Evolutionary conservation across 2,329 filamentous ascomycete genomes (phyloP), one percentile per base, ranked within the genome.

Genomic region (Cladophialophora chaetospira): DNA sequence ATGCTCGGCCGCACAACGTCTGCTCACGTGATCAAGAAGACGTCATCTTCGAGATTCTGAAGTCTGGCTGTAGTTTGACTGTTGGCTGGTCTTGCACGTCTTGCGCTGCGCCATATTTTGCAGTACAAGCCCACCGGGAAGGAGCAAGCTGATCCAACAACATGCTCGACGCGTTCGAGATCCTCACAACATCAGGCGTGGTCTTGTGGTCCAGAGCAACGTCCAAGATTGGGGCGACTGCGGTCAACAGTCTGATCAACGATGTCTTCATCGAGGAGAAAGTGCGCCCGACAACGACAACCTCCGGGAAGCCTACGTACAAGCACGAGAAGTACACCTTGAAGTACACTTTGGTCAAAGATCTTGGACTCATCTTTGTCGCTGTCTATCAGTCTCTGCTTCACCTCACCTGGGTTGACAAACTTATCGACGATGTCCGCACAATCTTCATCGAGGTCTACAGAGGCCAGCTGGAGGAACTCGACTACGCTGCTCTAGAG

Each of bases 261-360:
- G 91, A 97, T 74, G 90, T 97, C 70, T 97, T 99, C 72, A 97
- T 99, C 70, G 94, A 99, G 76, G 93, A 97, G 78, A 92, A 89
- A 73, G 82, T 83, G 58, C 81, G 85, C 56, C 74, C 78, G 15
- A 76, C 75, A 28, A 80, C 80, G 48, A 79, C 82, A 51, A 75
- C 79, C 47, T 83, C 85, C 5, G 81, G 85, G 11, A 90, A 90
- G 65, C 84, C 89, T 13, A 81, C 87, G 0, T 99, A 94, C 77
- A 90, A 85, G 73, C 88, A 89, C 69, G 94, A 97, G 66, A 91
- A 95, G 65, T 95, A 97, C 71, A 97, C 91, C 0, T 73, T 99
- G 65, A 95, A 94, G 76, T 99, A 93, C 89, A 91, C 91, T 3
- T 85, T 89, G 31, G 88, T 88, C 52, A 97, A 97, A 76, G 94